Conservation (phyloP, 495 filamentous ascomycete species). For the Margaritispora aquatica region DNA sequence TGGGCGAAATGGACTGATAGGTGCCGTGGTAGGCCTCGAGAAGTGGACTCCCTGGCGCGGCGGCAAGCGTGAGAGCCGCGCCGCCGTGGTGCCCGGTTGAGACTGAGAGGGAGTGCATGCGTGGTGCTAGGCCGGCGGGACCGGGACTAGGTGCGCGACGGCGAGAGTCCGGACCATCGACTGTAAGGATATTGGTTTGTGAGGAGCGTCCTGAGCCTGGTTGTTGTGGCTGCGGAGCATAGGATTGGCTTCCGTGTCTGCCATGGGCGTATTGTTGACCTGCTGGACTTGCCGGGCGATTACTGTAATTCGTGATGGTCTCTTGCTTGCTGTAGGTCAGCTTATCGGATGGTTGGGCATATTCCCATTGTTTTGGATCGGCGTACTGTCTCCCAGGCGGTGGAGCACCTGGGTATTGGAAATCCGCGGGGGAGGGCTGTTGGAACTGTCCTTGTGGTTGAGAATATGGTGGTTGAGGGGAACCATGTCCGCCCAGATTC, state of each 20-base stretch:
- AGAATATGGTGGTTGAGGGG: background rate
- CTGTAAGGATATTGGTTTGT: constrained; percentile 30
- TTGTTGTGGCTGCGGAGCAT: constrained; percentile 1
- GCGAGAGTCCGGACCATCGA: constrained; percentile 26
- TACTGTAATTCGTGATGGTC: constrained; percentile 16
- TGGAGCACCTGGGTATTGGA: constrained; percentile 1
- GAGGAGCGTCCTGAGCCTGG: constrained; percentile 37
- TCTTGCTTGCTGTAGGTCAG: constrained; percentile 23
- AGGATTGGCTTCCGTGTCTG: constrained; percentile 24
- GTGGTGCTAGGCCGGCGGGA: constrained; percentile 20
- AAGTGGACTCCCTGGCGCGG: constrained; percentile 71
- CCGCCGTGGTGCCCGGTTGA: constrained; percentile 41
- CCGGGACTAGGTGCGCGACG: constrained; percentile 15
- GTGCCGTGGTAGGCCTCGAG: constrained; percentile 92
- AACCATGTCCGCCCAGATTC: constrained; percentile 18
- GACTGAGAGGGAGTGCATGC: constrained; percentile 39
- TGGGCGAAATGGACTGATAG: constrained; percentile 91
- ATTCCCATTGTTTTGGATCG: constrained; percentile 28
- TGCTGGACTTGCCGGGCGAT: constrained; percentile 24
- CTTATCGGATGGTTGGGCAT: constrained; percentile 28
- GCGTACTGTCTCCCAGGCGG: constrained; percentile 17
- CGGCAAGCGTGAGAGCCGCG: constrained; percentile 34
- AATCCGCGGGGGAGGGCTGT: constrained; percentile 1
- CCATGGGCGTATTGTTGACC: constrained; percentile 23
- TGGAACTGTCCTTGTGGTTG: no score